These are phyloP conservation scores for Thielaviopsis musarum DNA, from an alignment of 2,329 filamentous ascomycete species.

Conservation along the genomic window DNA sequence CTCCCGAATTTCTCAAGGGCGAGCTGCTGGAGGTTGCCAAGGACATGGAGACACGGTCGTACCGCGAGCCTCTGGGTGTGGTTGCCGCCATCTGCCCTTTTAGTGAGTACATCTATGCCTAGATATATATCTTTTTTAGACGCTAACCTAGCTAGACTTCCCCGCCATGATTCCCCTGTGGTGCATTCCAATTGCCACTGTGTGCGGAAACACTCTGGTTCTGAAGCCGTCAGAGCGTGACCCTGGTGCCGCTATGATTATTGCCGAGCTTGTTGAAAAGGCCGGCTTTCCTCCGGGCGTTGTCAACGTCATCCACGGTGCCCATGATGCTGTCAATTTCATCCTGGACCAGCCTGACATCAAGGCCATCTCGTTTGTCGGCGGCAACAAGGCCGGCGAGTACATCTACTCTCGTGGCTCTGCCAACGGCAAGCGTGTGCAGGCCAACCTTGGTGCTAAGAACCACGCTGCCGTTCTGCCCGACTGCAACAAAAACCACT, in stretches of 20 bases:
- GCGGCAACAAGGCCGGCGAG: slow-evolving; percentile 74
- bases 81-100: slow-evolving; percentile 77
- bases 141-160: slow-evolving; percentile 43
- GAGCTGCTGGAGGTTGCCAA: slow-evolving; percentile 74
- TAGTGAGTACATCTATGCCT: slow-evolving; percentile 35
- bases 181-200: slow-evolving; percentile 71
- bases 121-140: neutral
- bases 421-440: slow-evolving; percentile 74
- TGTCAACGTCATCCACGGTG: slow-evolving; percentile 67
- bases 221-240: slow-evolving; percentile 79
- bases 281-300: slow-evolving; percentile 71
- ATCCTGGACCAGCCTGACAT: slow-evolving; percentile 71
- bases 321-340: slow-evolving; percentile 69
- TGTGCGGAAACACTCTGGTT: slow-evolving; percentile 70
- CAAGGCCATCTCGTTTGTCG: slow-evolving; percentile 77
- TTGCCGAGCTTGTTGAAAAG: slow-evolving; percentile 63
- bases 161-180: slow-evolving; percentile 88
- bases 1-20: slow-evolving; percentile 66
- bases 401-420: slow-evolving; percentile 69
- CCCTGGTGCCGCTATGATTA: slow-evolving; percentile 70
- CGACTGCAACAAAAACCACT: slow-evolving; percentile 82
- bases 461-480: slow-evolving; percentile 75
- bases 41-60: slow-evolving; percentile 78
- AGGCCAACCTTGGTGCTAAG: slow-evolving; percentile 77
- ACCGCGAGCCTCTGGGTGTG: slow-evolving; percentile 66